Base-by-base conservation (phyloP, 768 basidiomycete species). In the Leucosporidium scottii region DNA sequence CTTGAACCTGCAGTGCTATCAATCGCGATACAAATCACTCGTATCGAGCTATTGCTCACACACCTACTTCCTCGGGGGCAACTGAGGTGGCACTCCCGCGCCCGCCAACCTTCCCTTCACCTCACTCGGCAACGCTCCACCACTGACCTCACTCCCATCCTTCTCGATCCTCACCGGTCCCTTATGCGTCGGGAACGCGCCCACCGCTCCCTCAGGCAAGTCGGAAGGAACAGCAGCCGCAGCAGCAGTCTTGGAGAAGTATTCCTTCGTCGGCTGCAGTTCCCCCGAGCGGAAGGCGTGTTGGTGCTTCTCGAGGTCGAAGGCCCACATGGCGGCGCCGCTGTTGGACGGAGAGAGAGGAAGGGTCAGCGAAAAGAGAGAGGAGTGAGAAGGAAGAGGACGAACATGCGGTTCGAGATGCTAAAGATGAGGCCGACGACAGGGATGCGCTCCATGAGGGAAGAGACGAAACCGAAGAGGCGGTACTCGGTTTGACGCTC, bases 401-500 rank as follows among this genome's bases (percentile, higher is more conserved):
- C 78, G 17, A 76, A 79, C 39, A 81, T 79, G 13, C 79, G 62
- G 65, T 80, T 81, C 25, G 79, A 79, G 58, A 81, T 77, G 66
- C 73, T 74, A 66, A 81, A 77, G 59, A 79, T 74, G 23, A 81
- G 68, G 5, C 81, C 81, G 44, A 79, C 44, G 64, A 82, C 74
- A 0, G 81, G 81, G 20, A 81, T 65, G 17, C 76, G 73, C 64
- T 82, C 81, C 15, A 80, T 55, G 4, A 80, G 65, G 13, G 77
- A 70, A 1, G 80, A 78, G 13, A 76, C 71, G 70, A 82, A 80
- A 6, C 80, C 81, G 64, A 82, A 82, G 9, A 75, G 77, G 7
- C 75, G 67, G 67, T 74, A 74, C 21, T 61, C 64, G 20, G 21
- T 59, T 30, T 72, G 70, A 4, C 75, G 73, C 56, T 76, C 75